These are phyloP conservation scores for Chondrostereum purpureum DNA, from an alignment of 1,284 basidiomycete species.

Conservation along the genomic window DNA sequence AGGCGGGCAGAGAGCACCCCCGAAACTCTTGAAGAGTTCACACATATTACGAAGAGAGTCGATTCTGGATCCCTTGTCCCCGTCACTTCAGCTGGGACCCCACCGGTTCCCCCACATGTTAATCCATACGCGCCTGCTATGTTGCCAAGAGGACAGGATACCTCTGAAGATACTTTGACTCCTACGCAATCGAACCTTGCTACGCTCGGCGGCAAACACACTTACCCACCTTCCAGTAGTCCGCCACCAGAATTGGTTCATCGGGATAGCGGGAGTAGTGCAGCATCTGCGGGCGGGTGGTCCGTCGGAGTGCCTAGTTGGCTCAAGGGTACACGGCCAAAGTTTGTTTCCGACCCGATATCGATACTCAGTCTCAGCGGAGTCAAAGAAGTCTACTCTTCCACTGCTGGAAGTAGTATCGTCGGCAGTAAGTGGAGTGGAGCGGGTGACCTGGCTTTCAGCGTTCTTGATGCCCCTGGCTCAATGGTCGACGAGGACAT, in stretches of 20 bases:
- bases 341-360: constrained; percentile 18
- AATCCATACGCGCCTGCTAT: too few species aligned
- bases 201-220: constrained; percentile 42
- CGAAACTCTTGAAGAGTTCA: constrained; percentile 54
- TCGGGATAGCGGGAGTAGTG: constrained; percentile 20
- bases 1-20: constrained; percentile 18
- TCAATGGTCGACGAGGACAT: constrained; percentile 56
- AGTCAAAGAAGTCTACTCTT: constrained; percentile 55
- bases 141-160: constrained; percentile 15
- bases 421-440: constrained; percentile 24
- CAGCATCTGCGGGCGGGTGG: constrained; percentile 34
- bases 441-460: constrained; percentile 62
- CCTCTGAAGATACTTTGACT: constrained; percentile 10
- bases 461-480: constrained; percentile 65
- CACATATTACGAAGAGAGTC: constrained; percentile 53
- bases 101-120: constrained; percentile 29
- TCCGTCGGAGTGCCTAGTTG: constrained; percentile 64
- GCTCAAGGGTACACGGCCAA: constrained; percentile 48
- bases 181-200: constrained; percentile 23
- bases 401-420: constrained; percentile 29
- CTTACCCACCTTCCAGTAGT: constrained; percentile 69
- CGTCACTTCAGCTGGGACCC: too few species aligned
- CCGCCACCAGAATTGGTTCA: constrained; percentile 16
- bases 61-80: constrained; percentile 57
- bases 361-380: constrained; percentile 17